Conservation (phyloP, 768 basidiomycete species). For the Psilocybe cubensis region DNA sequence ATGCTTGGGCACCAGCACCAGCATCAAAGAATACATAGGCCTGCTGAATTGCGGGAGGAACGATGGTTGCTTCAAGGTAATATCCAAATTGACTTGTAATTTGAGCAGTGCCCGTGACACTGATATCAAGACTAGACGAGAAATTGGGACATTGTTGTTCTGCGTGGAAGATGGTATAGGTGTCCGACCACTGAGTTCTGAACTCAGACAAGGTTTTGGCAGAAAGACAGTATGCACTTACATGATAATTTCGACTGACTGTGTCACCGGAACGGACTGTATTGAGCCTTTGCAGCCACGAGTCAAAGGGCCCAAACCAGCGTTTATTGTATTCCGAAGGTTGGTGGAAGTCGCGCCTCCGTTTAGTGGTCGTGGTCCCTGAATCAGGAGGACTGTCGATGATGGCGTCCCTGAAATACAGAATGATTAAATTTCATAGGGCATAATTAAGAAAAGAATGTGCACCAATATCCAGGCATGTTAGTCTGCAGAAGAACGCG, state of each 20-base stretch:
- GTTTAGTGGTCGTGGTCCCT: slow-evolving; percentile 3
- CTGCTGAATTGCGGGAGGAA: slow-evolving; percentile 8
- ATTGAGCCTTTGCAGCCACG: slow-evolving; percentile 7
- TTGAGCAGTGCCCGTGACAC: slow-evolving; percentile 9
- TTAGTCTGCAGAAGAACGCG: background rate
- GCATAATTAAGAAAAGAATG: background rate
- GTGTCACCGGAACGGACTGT: slow-evolving; percentile 2
- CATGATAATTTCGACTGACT: slow-evolving; percentile 8
- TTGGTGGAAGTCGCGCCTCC: background rate
- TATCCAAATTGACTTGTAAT: slow-evolving; percentile 7
- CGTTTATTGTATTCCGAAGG: slow-evolving; percentile 8
- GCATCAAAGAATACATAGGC: slow-evolving; percentile 9
- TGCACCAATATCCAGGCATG: slow-evolving; percentile 8
- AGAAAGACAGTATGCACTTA: background rate
- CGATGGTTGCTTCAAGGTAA: slow-evolving; percentile 8
- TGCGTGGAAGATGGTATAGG: slow-evolving; percentile 8
- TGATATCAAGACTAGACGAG: slow-evolving; percentile 8
- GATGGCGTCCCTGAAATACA: slow-evolving; percentile 2
- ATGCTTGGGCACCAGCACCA: background rate
- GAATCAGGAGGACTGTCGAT: slow-evolving; percentile 6
- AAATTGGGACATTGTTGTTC: slow-evolving; percentile 11
- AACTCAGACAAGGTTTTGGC: background rate
- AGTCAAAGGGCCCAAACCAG: slow-evolving; percentile 9
- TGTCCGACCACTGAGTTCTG: slow-evolving; percentile 7
- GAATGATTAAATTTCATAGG: background rate